These are phyloP conservation scores for Monosporascus ibericus DNA, from an alignment of 2,329 filamentous ascomycete genomes.

Conservation along the genomic window DNA sequence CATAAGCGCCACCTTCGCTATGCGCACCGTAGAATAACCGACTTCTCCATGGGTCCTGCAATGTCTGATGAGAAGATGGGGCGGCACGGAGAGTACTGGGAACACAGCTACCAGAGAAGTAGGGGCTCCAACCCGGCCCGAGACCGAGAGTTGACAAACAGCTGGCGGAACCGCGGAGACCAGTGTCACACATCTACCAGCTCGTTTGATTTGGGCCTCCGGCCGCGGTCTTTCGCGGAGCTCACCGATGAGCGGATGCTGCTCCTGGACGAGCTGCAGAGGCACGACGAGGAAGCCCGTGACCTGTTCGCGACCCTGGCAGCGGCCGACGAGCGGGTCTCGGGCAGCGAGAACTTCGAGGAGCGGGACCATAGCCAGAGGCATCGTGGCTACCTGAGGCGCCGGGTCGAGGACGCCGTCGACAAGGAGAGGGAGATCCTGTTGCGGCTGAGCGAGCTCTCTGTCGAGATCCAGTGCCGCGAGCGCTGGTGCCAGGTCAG, in stretches of 20 bases:
- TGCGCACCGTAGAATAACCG: too few relatives aligned
- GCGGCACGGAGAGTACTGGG: neutral
- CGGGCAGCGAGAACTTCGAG: slow-evolving; percentile 6
- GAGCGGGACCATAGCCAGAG: slow-evolving; percentile 31
- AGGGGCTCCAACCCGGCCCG: neutral
- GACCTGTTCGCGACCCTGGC: slow-evolving; percentile 34
- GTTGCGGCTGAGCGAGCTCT: slow-evolving; percentile 41
- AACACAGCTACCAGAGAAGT: neutral
- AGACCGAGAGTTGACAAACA: neutral
- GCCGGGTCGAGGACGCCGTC: slow-evolving; percentile 37
- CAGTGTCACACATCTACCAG: neutral
- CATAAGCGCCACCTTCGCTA: too few relatives aligned
- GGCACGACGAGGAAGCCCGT: slow-evolving; percentile 30
- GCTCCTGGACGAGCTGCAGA: slow-evolving; percentile 34
- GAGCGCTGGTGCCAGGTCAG: slow-evolving; percentile 32
- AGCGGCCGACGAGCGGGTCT: slow-evolving; percentile 27
- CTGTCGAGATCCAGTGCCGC: slow-evolving; percentile 41
- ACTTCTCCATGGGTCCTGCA: too few relatives aligned
- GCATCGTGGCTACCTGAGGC: slow-evolving; percentile 33
- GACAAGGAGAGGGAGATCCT: slow-evolving; percentile 41
- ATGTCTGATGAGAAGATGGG: too few relatives aligned
- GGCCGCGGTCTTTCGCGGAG: slow-evolving; percentile 34
- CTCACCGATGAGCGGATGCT: slow-evolving; percentile 42
- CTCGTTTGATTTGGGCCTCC: slow-evolving; percentile 22
- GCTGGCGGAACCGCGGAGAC: neutral